A percentile compares a stretch with the other conserved stretches of the same genome.
Conservation (phyloP, 2,329 filamentous ascomycete species). For the Apiospora aurea region DNA sequence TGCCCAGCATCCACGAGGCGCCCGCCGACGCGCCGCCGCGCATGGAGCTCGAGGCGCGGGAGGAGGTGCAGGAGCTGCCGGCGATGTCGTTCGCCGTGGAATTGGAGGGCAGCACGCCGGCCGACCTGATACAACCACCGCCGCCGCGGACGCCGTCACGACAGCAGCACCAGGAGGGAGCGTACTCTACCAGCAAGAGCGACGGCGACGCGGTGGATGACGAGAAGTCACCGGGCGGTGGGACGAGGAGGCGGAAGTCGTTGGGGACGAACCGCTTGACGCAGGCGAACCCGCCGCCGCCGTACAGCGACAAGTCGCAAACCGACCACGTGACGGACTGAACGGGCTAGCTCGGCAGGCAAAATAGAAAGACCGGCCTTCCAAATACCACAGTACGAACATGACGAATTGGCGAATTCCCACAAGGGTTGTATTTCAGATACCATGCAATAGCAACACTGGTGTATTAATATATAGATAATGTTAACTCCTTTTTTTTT, state of each 20-base stretch:
- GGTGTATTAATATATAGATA: neutral
- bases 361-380: neutral
- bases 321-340: neutral
- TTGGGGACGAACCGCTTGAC: neutral
- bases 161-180: neutral
- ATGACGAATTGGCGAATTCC: neutral
- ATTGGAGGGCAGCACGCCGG: slow-evolving; percentile 4
- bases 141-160: neutral
- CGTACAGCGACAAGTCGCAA: neutral
- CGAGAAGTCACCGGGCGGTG: neutral
- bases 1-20: neutral
- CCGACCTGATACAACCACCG: neutral
- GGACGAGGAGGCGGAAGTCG: neutral
- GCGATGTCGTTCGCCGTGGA: neutral
- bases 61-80: slow-evolving; percentile 12
- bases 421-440: neutral
- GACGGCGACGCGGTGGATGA: neutral
- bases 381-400: neutral
- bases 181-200: neutral
- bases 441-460: neutral
- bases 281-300: neutral
- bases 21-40: neutral
- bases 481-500: neutral
- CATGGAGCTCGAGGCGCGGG: neutral
- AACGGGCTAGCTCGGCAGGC: neutral